phyloP scores from a whole-genome alignment of 2,329 filamentous ascomycete genomes.

The Ophiostoma ips region DNA sequence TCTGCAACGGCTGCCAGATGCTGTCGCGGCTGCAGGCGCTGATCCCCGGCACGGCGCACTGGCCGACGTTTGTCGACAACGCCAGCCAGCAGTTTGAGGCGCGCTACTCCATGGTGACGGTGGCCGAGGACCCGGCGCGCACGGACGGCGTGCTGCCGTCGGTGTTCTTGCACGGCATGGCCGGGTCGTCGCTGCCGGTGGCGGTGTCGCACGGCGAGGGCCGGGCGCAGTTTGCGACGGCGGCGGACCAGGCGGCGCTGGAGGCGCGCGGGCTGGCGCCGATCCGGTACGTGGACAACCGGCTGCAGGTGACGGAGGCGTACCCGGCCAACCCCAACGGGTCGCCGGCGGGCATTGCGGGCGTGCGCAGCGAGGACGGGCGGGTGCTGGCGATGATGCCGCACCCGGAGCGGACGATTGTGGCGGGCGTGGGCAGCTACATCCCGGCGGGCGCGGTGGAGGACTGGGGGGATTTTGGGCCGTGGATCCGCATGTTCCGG shows the following conservation, averaged over 20 bases:
- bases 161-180: slow-evolving; percentile 88
- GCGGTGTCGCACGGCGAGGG: slow-evolving; percentile 87
- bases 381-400: slow-evolving; percentile 84
- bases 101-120: slow-evolving; percentile 67
- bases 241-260: slow-evolving; percentile 38
- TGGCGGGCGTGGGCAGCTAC: slow-evolving; percentile 67
- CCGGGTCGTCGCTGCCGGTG: slow-evolving; percentile 67
- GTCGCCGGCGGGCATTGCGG: slow-evolving; percentile 67
- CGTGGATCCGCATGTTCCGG: slow-evolving; percentile 77
- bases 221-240: slow-evolving; percentile 54
- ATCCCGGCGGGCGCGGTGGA: slow-evolving; percentile 43
- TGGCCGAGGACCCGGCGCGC: slow-evolving; percentile 42
- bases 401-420: slow-evolving; percentile 78
- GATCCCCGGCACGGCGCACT: slow-evolving; percentile 70
- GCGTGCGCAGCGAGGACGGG: slow-evolving; percentile 62
- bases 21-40: slow-evolving; percentile 68
- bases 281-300: slow-evolving; percentile 77
- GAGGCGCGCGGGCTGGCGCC: slow-evolving; percentile 56
- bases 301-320: slow-evolving; percentile 55
- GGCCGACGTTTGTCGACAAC: slow-evolving; percentile 82
- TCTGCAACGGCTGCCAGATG: slow-evolving; percentile 98
- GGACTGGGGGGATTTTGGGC: slow-evolving; percentile 68
- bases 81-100: slow-evolving; percentile 80
- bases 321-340: slow-evolving; percentile 90
- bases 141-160: slow-evolving; percentile 30